Evolutionary conservation across 2,329 filamentous ascomycete genomes (phyloP).

Genomic region (Ilyonectria destructans): DNA sequence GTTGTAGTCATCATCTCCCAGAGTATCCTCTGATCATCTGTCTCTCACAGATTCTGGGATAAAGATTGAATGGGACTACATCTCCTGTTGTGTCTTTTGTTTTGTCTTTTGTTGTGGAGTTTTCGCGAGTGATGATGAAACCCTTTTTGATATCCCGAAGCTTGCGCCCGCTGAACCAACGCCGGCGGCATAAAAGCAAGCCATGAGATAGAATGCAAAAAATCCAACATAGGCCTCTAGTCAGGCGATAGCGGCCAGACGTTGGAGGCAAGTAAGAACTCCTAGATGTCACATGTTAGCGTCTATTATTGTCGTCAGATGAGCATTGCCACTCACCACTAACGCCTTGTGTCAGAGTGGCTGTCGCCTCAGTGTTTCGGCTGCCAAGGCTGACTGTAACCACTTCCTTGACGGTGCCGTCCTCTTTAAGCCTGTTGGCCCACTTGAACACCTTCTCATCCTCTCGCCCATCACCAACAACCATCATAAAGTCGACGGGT

Average conservation of each 20-base stretch:
- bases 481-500: conserved; percentile 88
- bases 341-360: conserved; percentile 91
- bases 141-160: conserved; percentile 32
- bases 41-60: conserved; percentile 3
- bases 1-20: conserved; percentile 13
- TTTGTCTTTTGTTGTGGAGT: conserved; percentile 14
- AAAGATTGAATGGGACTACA: conserved; percentile 24
- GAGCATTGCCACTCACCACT: conserved; percentile 76
- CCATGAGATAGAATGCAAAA: conserved; percentile 42
- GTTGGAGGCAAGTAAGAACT: conserved; percentile 61
- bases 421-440: conserved; percentile 83
- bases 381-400: conserved; percentile 90
- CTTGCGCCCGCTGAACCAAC: conserved; percentile 46
- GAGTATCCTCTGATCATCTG: conserved; percentile 19
- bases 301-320: not conserved
- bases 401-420: conserved; percentile 76
- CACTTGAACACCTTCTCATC: conserved; percentile 96
- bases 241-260: conserved; percentile 54
- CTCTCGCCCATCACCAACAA: conserved; percentile 91
- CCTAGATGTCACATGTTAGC: conserved; percentile 48
- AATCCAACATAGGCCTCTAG: conserved; percentile 35
- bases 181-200: conserved; percentile 46
- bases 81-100: conserved; percentile 35
- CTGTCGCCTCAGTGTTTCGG: conserved; percentile 89
- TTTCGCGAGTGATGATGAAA: conserved; percentile 22